Evolutionary conservation across 345 rosid genomes (phyloP).

Genomic region (Citrus inodora): DNA sequence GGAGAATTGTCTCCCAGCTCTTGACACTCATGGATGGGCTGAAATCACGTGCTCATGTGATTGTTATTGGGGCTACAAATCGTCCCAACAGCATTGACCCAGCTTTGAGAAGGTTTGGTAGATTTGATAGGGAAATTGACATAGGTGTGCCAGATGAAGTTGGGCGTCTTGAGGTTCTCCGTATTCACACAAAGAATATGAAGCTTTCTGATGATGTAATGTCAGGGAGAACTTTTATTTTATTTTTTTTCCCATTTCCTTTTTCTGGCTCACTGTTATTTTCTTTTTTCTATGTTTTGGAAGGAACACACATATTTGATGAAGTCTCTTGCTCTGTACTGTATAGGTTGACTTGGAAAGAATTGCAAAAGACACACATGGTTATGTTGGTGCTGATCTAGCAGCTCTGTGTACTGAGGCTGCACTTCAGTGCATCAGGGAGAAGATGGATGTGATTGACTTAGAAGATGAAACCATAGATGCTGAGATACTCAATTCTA

Average conservation of each 20-base stretch:
- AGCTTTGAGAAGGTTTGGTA: conserved; percentile 89
- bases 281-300: not conserved
- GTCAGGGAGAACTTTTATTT: not conserved
- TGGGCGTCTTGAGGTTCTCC: conserved; percentile 98
- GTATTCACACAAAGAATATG: conserved; percentile 98
- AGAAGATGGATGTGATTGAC: conserved; percentile 97
- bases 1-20: conserved; percentile 95
- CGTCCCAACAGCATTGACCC: conserved; percentile 97
- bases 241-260: not conserved
- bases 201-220: conserved; percentile 90
- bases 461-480: conserved; percentile 94
- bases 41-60: conserved; percentile 86
- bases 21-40: conserved; percentile 96
- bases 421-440: conserved; percentile 97
- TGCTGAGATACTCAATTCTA: conserved; percentile 88
- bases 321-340: not conserved
- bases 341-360: conserved; percentile 87
- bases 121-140: conserved; percentile 92
- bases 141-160: conserved; percentile 97
- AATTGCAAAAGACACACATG: conserved; percentile 88
- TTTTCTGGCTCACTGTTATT: not conserved
- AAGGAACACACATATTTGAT: conserved; percentile 1
- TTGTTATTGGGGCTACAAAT: conserved; percentile 97
- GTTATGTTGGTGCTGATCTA: conserved; percentile 97
- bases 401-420: conserved; percentile 97